Evolutionary conservation across 2,329 filamentous ascomycete species (phyloP).

Genomic region (Neoarthrinium moseri): DNA sequence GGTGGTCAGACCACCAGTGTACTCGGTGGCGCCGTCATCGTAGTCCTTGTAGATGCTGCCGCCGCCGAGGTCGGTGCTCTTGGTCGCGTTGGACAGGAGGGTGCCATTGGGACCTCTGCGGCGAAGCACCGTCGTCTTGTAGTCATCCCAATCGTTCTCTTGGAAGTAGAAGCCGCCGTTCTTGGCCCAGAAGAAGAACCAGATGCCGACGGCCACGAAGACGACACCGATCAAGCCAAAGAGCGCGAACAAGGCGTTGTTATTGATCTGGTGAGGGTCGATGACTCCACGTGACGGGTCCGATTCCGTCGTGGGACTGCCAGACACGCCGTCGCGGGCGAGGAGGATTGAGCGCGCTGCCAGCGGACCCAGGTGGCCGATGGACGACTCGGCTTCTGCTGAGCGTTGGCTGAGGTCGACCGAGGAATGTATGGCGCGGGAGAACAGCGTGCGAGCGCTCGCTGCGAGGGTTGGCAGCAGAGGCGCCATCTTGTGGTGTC

Average conservation of each 20-base stretch:
- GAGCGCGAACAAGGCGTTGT: constrained; percentile 74
- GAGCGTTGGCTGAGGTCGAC: constrained; percentile 26
- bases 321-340: constrained; percentile 34
- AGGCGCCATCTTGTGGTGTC: constrained; percentile 26
- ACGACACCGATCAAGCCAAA: constrained; percentile 80
- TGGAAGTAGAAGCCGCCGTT: constrained; percentile 91
- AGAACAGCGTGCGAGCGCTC: constrained; percentile 26
- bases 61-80: constrained; percentile 80
- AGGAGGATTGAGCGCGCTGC: constrained; percentile 41
- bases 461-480: constrained; percentile 27
- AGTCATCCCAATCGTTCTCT: constrained; percentile 93
- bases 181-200: constrained; percentile 99
- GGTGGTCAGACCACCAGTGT: constrained; percentile 33
- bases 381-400: too few species aligned
- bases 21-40: constrained; percentile 42
- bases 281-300: constrained; percentile 49
- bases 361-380: constrained; percentile 37
- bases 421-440: constrained; percentile 18
- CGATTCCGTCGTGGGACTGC: constrained; percentile 25
- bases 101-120: constrained; percentile 88
- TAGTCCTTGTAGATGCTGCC: constrained; percentile 80
- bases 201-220: constrained; percentile 75
- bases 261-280: constrained; percentile 58
- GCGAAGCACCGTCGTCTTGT: constrained; percentile 90
- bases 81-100: constrained; percentile 78